Conservation (phyloP, 108 stramenopile genomes). For the Craspedostauros australis region DNA sequence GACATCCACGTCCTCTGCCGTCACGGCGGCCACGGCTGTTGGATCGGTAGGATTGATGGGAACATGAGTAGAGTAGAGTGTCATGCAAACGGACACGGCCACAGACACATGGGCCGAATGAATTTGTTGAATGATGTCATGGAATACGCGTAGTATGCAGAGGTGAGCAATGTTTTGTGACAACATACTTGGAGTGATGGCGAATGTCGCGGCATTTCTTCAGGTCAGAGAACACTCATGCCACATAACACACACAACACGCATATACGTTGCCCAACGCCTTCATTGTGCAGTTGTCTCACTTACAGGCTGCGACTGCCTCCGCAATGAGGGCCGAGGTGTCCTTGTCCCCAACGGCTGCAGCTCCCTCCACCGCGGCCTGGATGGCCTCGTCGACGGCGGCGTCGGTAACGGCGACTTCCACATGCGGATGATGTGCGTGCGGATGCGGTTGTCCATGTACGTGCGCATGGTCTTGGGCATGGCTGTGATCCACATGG, state of each 20-base stretch:
- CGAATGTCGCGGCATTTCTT: too few species aligned
- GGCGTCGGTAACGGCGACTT: not conserved
- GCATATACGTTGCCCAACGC: not conserved
- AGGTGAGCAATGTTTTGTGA: too few species aligned
- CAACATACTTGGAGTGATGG: too few species aligned
- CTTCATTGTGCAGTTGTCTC: not conserved
- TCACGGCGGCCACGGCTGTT: constrained; percentile 11
- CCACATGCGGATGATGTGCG: too few species aligned
- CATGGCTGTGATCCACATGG: not conserved
- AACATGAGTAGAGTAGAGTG: not conserved
- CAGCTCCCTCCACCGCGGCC: not conserved
- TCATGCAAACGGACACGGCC: not conserved
- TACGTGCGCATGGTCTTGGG: not conserved
- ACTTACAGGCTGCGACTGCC: constrained; percentile 8
- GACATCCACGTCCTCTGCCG: constrained; percentile 20
- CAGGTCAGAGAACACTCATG: too few species aligned
- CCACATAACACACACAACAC: too few species aligned
- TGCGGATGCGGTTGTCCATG: not conserved
- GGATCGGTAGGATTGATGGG: not conserved
- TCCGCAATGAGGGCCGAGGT: constrained; percentile 4
- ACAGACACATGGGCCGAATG: not conserved
- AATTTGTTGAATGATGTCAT: not conserved
- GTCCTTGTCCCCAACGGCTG: not conserved
- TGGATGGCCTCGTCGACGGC: not conserved
- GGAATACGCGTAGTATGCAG: too few species aligned